These are phyloP conservation scores for Sclerotinia glacialis DNA, from an alignment of 2,329 filamentous ascomycete species.

Conservation along the genomic window DNA sequence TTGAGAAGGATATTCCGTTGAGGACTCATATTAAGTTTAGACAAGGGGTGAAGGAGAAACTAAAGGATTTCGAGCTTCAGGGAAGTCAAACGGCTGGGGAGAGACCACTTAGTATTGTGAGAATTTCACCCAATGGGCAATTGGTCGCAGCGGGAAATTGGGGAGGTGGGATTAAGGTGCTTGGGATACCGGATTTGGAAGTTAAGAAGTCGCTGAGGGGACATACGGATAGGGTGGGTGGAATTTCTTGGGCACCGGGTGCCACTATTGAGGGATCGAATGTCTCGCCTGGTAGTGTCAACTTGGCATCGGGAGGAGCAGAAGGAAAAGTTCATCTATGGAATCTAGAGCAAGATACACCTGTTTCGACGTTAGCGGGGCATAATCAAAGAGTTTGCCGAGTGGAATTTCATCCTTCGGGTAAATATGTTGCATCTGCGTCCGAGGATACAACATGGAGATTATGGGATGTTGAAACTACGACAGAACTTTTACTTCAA, in stretches of 20 bases:
- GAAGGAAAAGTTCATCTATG: slow-evolving; percentile 87
- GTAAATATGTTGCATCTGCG: slow-evolving; percentile 83
- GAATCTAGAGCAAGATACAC: slow-evolving; percentile 83
- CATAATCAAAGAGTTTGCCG: slow-evolving; percentile 86
- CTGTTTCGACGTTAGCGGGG: slow-evolving; percentile 75
- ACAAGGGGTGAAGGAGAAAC: slow-evolving; percentile 78
- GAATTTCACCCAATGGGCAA: slow-evolving; percentile 83
- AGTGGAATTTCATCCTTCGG: slow-evolving; percentile 92
- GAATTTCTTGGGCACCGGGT: slow-evolving; percentile 84
- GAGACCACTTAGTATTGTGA: slow-evolving; percentile 84
- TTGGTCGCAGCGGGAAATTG: slow-evolving; percentile 88
- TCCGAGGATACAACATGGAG: slow-evolving; percentile 97
- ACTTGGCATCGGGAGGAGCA: slow-evolving; percentile 85
- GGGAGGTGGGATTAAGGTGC: slow-evolving; percentile 82
- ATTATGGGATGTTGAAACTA: slow-evolving; percentile 88
- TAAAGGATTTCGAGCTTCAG: slow-evolving; percentile 83
- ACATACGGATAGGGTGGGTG: slow-evolving; percentile 85
- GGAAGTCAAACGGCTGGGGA: slow-evolving; percentile 92
- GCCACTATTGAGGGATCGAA: slow-evolving; percentile 69
- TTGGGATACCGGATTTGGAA: slow-evolving; percentile 78
- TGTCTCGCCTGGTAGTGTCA: slow-evolving; percentile 71
- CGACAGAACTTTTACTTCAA: slow-evolving; percentile 79
- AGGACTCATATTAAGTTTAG: slow-evolving; percentile 90
- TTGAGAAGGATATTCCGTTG: slow-evolving; percentile 78
- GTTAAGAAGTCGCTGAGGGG: slow-evolving; percentile 74